Evolutionary conservation across 768 basidiomycete genomes (phyloP).

Genomic region (Leccinum rimulosum): DNA sequence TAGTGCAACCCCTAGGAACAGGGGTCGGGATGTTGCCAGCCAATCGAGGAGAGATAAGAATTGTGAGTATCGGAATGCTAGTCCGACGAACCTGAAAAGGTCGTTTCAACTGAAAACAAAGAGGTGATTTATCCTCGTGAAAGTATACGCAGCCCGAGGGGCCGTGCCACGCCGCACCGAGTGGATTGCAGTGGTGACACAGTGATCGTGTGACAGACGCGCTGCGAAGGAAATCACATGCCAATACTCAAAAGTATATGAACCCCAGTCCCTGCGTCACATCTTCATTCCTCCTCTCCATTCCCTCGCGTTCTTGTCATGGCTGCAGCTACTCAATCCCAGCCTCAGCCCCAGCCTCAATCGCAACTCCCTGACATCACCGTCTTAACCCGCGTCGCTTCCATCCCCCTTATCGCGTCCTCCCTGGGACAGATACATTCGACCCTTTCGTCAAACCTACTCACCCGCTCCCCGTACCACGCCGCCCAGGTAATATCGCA

Average conservation of each 20-base stretch:
- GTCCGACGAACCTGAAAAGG: neutral
- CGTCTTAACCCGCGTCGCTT: conserved; percentile 58
- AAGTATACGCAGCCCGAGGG: conserved; percentile 1
- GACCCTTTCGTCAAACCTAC: conserved; percentile 55
- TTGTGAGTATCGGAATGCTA: neutral
- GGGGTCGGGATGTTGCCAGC: neutral
- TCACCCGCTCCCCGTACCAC: conserved; percentile 63
- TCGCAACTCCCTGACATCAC: conserved; percentile 52
- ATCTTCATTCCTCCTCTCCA: conserved; percentile 6
- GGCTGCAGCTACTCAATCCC: conserved; percentile 35
- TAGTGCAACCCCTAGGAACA: conserved; percentile 8
- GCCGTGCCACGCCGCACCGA: neutral
- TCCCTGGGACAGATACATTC: conserved; percentile 58
- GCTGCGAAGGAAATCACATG: conserved; percentile 25
- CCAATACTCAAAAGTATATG: conserved; percentile 21
- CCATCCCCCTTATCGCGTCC: conserved; percentile 71
- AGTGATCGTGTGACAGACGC: conserved; percentile 20
- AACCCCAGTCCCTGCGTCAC: conserved; percentile 22
- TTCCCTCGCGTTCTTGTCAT: conserved; percentile 23
- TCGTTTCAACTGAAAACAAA: neutral
- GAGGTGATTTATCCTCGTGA: conserved; percentile 3
- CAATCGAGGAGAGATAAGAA: neutral
- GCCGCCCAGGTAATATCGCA: conserved; percentile 61
- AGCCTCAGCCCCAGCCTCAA: conserved; percentile 18
- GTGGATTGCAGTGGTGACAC: conserved; percentile 15